These are phyloP conservation scores for Azolla pinnata DNA, from an alignment of 75 land plant genomes.

Conservation along the genomic window DNA sequence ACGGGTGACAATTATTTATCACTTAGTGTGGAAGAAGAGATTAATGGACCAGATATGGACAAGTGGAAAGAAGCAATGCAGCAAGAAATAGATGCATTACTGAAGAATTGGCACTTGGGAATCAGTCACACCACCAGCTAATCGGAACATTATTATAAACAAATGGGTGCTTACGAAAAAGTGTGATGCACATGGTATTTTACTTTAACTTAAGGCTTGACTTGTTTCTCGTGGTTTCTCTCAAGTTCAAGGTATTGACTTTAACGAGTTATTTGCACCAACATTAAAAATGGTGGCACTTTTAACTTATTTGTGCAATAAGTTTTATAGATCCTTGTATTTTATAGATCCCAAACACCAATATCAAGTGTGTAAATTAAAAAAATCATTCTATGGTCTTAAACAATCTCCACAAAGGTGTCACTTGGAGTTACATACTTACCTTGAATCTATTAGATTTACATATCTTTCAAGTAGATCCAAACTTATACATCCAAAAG, in stretches of 20 bases:
- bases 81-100: neutral
- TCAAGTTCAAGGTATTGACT: conserved; percentile 7
- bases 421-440: conserved; percentile 1
- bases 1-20: no score
- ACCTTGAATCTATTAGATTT: no score
- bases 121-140: neutral
- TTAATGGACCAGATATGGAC: no score
- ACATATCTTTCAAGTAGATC: no score
- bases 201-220: neutral
- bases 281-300: neutral
- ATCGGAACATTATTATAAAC: neutral
- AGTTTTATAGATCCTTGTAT: conserved; percentile 2
- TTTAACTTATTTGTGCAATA: conserved; percentile 6
- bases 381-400: conserved; percentile 2
- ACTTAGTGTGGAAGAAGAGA: no score
- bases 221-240: neutral
- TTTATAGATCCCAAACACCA: neutral
- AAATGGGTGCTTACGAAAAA: conserved; percentile 3
- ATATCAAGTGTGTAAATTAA: neutral
- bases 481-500: no score
- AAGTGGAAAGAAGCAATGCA: no score
- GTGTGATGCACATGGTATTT: neutral
- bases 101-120: neutral
- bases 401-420: conserved; percentile 10
- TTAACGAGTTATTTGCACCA: conserved; percentile 1